Percentiles rank a stretch among this genome's conserved stretches.
Conservation (phyloP, 2,329 filamentous ascomycete genomes). For the Chaetomiaceae sp. region DNA sequence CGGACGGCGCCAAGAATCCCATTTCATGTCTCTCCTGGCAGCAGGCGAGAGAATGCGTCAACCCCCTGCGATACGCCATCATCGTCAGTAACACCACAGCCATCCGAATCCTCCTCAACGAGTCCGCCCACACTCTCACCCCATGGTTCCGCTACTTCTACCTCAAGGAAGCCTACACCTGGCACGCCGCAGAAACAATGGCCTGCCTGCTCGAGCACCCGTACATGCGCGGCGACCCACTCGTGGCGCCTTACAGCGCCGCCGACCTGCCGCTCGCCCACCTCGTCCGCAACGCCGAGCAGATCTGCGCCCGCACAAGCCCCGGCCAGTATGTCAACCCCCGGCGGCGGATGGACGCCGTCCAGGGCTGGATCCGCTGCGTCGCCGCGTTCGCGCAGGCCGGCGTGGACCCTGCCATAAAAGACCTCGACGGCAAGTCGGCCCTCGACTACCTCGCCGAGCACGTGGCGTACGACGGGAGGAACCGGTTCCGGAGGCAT, state of each 20-base stretch:
- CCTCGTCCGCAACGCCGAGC: neutral
- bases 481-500: slow-evolving; percentile 7
- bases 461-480: slow-evolving; percentile 8
- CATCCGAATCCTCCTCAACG: slow-evolving; percentile 6
- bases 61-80: slow-evolving; percentile 3
- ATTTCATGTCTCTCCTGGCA: neutral
- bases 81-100: neutral
- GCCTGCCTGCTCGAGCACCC: slow-evolving; percentile 5
- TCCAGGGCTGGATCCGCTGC: slow-evolving; percentile 10
- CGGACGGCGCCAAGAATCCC: neutral
- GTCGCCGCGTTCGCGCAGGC: slow-evolving; percentile 6
- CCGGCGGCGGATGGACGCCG: neutral
- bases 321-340: too few relatives aligned
- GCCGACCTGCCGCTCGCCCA: slow-evolving; percentile 4
- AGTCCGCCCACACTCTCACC: neutral
- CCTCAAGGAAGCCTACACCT: slow-evolving; percentile 8
- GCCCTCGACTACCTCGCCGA: slow-evolving; percentile 8
- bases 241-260: neutral
- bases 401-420: slow-evolving; percentile 1
- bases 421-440: slow-evolving; percentile 6
- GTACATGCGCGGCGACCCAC: neutral
- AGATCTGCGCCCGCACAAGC: too few relatives aligned
- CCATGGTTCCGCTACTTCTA: slow-evolving; percentile 7
- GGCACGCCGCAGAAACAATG: neutral
- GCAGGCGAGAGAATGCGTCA: neutral